phyloP scores from a whole-genome alignment of 2,329 filamentous ascomycete genomes.

The Mycocentrospora acerina region DNA sequence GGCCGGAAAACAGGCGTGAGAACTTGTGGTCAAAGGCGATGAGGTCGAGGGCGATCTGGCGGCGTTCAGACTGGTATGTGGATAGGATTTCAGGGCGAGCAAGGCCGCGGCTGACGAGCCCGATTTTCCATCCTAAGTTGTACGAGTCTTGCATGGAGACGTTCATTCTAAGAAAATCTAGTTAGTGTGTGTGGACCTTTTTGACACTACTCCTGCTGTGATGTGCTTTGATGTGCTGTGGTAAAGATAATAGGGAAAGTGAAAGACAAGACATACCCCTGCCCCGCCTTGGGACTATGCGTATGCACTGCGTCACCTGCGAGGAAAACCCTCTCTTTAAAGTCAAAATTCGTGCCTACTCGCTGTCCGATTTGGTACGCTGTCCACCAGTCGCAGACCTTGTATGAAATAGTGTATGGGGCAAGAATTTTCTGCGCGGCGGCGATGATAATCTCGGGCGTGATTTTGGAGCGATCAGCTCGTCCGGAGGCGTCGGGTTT shows the following conservation, averaged over 20 bases:
- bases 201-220: too few species aligned
- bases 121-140: slow-evolving; percentile 61
- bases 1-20: slow-evolving; percentile 49
- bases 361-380: slow-evolving; percentile 70
- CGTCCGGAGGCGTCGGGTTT: slow-evolving; percentile 48
- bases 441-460: slow-evolving; percentile 62
- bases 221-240: too few species aligned
- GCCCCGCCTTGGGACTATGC: slow-evolving; percentile 63
- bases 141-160: slow-evolving; percentile 68
- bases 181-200: too few species aligned
- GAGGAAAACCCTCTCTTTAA: slow-evolving; percentile 63
- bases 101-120: slow-evolving; percentile 49
- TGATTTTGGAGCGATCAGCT: slow-evolving; percentile 64
- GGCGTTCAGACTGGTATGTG: slow-evolving; percentile 58
- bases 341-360: slow-evolving; percentile 59
- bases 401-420: slow-evolving; percentile 67
- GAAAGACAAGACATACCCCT: too few species aligned
- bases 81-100: slow-evolving; percentile 47
- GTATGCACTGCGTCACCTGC: slow-evolving; percentile 67
- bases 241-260: too few species aligned
- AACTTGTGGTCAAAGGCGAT: slow-evolving; percentile 59
- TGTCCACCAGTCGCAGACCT: slow-evolving; percentile 68
- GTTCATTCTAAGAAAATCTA: too few species aligned
- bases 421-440: slow-evolving; percentile 64
- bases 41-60: slow-evolving; percentile 63